Evolutionary conservation across 139 green algal species (phyloP).

Genomic region (Prasinococcaceae sp.): DNA sequence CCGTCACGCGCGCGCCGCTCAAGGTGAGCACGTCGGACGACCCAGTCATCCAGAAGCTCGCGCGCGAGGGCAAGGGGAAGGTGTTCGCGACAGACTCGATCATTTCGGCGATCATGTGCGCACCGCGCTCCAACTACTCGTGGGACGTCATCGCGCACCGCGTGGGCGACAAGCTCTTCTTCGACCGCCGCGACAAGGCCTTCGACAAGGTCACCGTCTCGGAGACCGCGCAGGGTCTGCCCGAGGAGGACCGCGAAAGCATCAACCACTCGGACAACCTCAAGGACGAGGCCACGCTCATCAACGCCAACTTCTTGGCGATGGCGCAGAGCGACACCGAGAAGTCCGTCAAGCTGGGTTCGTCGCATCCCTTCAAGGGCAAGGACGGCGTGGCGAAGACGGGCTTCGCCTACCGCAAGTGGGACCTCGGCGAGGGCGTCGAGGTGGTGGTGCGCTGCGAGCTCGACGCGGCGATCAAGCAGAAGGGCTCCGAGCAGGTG

Average conservation of each 20-base stretch:
- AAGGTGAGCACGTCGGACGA: conserved; percentile 74
- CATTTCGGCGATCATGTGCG: conserved; percentile 87
- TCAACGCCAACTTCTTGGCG: conserved; percentile 86
- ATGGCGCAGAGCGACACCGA: too few relatives aligned
- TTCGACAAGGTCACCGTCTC: conserved; percentile 78
- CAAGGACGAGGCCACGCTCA: conserved; percentile 67
- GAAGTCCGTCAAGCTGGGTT: not conserved
- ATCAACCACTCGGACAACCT: conserved; percentile 84
- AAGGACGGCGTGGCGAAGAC: conserved; percentile 4
- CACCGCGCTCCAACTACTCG: conserved; percentile 68
- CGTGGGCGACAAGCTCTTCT: conserved; percentile 48
- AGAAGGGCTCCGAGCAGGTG: conserved; percentile 49
- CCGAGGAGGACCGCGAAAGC: conserved; percentile 71
- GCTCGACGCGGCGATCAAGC: conserved; percentile 60
- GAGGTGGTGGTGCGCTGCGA: conserved; percentile 77
- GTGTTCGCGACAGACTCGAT: conserved; percentile 89
- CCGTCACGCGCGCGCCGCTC: conserved; percentile 42
- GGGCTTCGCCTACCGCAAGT: conserved; percentile 82
- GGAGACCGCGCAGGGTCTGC: conserved; percentile 48
- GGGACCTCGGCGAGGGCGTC: conserved; percentile 37
- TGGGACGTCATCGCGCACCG: conserved; percentile 76
- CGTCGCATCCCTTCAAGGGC: not conserved
- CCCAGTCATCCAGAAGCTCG: conserved; percentile 62
- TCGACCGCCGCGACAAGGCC: conserved; percentile 70
- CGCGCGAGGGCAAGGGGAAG: conserved; percentile 35